These are phyloP conservation scores for Sordariomycetes sp. DNA, from an alignment of 2,329 filamentous ascomycete genomes.

Conservation along the genomic window DNA sequence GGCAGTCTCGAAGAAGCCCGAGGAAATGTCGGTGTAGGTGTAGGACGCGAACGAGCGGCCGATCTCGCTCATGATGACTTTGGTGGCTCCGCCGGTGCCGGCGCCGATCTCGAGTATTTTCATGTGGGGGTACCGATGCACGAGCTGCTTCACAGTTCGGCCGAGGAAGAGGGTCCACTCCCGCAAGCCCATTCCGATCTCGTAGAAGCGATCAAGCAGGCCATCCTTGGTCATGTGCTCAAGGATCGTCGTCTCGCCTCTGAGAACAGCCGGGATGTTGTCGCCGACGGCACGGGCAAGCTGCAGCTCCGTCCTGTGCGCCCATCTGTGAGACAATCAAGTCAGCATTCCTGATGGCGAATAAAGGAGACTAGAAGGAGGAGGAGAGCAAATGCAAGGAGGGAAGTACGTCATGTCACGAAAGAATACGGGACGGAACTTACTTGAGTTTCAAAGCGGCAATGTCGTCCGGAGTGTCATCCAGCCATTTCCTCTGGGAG, in stretches of 20 bases:
- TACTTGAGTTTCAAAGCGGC: not conserved
- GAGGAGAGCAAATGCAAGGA: no score
- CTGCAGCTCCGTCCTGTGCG: conserved; percentile 13
- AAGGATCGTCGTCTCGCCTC: conserved; percentile 18
- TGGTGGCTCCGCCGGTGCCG: conserved; percentile 24
- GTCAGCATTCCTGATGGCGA: no score
- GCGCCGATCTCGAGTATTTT: conserved; percentile 28
- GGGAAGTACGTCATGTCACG: no score
- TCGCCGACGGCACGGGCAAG: conserved; percentile 16
- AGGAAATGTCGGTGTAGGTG: conserved; percentile 27
- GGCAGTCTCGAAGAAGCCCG: conserved; percentile 19
- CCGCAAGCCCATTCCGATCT: no score
- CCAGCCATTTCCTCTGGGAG: conserved; percentile 7
- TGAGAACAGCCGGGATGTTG: conserved; percentile 17
- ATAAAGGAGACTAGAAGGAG: no score
- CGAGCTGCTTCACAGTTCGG: no score
- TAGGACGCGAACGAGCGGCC: conserved; percentile 17
- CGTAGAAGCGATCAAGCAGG: not conserved
- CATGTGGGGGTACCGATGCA: conserved; percentile 5
- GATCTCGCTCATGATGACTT: conserved; percentile 17
- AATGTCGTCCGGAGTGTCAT: conserved; percentile 6
- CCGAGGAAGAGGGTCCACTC: no score
- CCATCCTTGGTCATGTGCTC: conserved; percentile 19
- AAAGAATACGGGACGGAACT: no score
- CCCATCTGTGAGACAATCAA: not conserved